phyloP scores from a whole-genome alignment of 495 filamentous ascomycete species.

The Talaromyces wortmannii region DNA sequence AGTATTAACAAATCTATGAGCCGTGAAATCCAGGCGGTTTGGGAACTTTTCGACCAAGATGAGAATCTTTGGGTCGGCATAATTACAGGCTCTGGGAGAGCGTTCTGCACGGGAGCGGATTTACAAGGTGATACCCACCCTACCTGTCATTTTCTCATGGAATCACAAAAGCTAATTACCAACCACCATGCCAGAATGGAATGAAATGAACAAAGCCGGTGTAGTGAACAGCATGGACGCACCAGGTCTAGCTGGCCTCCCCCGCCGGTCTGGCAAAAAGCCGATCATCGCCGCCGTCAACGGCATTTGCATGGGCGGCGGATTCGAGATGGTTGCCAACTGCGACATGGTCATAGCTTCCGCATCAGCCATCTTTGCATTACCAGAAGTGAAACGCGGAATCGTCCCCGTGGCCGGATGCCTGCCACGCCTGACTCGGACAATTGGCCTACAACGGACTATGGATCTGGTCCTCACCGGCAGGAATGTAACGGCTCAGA shows the following conservation, averaged over 20 bases:
- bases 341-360: constrained; percentile 62
- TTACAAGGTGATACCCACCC: constrained; percentile 37
- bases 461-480: constrained; percentile 67
- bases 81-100: constrained; percentile 47
- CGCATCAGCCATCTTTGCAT: constrained; percentile 44
- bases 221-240: constrained; percentile 36
- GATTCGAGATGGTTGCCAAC: constrained; percentile 66
- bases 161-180: no score
- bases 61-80: constrained; percentile 45
- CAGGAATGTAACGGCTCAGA: constrained; percentile 43
- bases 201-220: constrained; percentile 24
- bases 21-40: constrained; percentile 39
- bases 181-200: no score
- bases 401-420: constrained; percentile 65
- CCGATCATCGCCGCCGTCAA: constrained; percentile 72
- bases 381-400: constrained; percentile 65
- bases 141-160: no score
- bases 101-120: constrained; percentile 54
- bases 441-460: constrained; percentile 60
- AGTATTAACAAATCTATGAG: constrained; percentile 39
- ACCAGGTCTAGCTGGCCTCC: constrained; percentile 47
- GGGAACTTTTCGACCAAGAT: constrained; percentile 46
- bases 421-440: constrained; percentile 64
- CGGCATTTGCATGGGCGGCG: constrained; percentile 69
- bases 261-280: constrained; percentile 39